Base-by-base conservation (phyloP, 148 eudicot genomes). In the Gaultheria prostrata region DNA sequence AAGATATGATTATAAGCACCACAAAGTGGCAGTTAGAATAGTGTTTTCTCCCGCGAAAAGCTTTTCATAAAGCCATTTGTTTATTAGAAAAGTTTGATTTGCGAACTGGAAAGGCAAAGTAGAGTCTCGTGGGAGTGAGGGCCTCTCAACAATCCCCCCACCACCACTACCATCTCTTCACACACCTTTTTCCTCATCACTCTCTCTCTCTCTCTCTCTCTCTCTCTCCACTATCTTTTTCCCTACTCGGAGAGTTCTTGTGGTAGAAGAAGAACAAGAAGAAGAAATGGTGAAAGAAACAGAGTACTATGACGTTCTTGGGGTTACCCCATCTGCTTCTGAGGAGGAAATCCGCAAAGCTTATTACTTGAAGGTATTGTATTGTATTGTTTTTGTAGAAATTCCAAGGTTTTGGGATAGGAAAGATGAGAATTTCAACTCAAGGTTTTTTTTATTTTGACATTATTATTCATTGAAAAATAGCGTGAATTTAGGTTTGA, bases 291-390 rank as follows among this genome's bases (percentile, higher is more conserved):
- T 92, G 70, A 90, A 90, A 87, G 98, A 94, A 85, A 89, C 94
- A 1, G 98, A 94, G 86, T 96, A 88, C 82, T 95, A 95, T 84
- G 98, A 94, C 83, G 82, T 90, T 87, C 95, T 95, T 18, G 98
- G 89, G 45, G 94, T 96, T 75, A 78, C 39, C 33, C 88, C 95
- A n/a, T 89, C 89, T 57, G 97, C 98, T 61, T 88, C 94, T 7
- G 98, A 93, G 76, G 97, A 87, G 46, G 93, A 93, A 28, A 94
- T 96, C 79, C 95, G 98, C 82, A 96, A 94, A 86, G 98, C 98
- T 85, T 96, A 96, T 76, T 96, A 94, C 87, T 87, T 94, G 51
- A 95, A 94, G 98, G 98, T 92, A 30, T 65, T 45, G 0, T 46
- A 9, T 43, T 17, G 2, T 21, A 10, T 32, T 65, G 1, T 65